Conservation (phyloP, 2,329 filamentous ascomycete species). For the Diaporthe amygdali region DNA sequence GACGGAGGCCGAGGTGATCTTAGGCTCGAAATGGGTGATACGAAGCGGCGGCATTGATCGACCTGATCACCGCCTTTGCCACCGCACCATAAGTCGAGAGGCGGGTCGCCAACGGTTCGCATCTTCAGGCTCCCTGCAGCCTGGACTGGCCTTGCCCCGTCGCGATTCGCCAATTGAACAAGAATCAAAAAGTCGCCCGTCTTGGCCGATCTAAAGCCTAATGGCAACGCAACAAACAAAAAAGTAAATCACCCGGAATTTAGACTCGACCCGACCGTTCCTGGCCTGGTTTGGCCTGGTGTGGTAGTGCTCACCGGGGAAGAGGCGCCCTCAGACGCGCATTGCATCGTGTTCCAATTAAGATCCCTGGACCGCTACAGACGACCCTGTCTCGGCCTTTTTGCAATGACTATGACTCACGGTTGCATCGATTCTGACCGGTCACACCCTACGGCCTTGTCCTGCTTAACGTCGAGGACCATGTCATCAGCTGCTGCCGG, state of each 20-base stretch:
- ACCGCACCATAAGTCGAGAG: not conserved
- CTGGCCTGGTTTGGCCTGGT: conserved; percentile 7
- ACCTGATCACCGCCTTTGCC: not conserved
- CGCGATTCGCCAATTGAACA: conserved; percentile 15
- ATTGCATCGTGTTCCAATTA: conserved; percentile 24
- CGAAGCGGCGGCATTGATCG: not conserved
- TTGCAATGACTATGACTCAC: conserved; percentile 26
- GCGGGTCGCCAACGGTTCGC: not conserved
- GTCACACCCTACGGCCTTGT: conserved; percentile 15
- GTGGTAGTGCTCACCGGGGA: conserved; percentile 6
- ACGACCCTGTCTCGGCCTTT: conserved; percentile 21
- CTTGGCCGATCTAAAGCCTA: not conserved
- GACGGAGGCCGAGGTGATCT: too few species aligned
- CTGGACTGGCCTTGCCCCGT: not conserved
- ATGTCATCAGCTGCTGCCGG: not conserved
- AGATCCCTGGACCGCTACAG: conserved; percentile 15
- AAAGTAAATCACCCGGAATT: not conserved
- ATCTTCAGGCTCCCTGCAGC: conserved; percentile 13
- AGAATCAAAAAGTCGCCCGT: not conserved
- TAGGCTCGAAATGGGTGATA: not conserved
- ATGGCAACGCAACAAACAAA: not conserved
- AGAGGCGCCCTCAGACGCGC: conserved; percentile 13
- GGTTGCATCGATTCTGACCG: not conserved
- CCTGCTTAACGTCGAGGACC: not conserved
- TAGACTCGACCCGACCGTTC: not conserved